Evolutionary conservation across 805 yeast species (phyloP), one percentile per base, ranked within the genome.

Genomic region (Peterozyma xylosa): DNA sequence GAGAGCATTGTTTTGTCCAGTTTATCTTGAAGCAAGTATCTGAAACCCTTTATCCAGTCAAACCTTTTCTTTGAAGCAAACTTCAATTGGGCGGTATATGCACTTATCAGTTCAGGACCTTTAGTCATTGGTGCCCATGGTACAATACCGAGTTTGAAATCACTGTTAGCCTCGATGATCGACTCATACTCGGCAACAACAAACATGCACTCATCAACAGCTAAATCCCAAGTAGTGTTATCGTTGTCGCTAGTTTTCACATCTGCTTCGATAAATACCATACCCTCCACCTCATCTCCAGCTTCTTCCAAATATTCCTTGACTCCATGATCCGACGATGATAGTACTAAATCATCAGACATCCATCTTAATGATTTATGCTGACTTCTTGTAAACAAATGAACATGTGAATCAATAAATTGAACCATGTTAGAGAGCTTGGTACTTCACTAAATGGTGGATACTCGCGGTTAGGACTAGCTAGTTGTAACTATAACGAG

Each of bases 91-190:
- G 39, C 30, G 60, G 35, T 5, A 46, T 41, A 1, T 45, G 42
- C 0, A 58, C 50, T 32, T 48, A 54, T 9, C 43, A 34, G 14
- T 42, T 45, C 35, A 68, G 51, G 37, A 2, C 74, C 74, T 5
- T 53, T 45, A 7, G 65, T 61, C 9, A 70, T 41, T 5, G 77
- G 76, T 1, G 70, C 72, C 73, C 73, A 70, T 1, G 75, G 73
- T n/a, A 71, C 51, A 9, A 68, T 50, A 2, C 57, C 72, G 35
- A 53, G 55, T 4, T 55, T 36, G 21, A 46, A 30, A 49, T 50
- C 36, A 40, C 39, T 43, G 38, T 30, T 30, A 27, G 10, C 30
- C 46, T 41, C 16, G 43, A 41, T 30, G 57, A 45, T 37, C 46
- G 38, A 17, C 53, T 34, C 36, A 46, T 48, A 42, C 56, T 48